phyloP scores from a whole-genome alignment of 2,329 filamentous ascomycete genomes.

The Arthrobotrys musiformis region DNA sequence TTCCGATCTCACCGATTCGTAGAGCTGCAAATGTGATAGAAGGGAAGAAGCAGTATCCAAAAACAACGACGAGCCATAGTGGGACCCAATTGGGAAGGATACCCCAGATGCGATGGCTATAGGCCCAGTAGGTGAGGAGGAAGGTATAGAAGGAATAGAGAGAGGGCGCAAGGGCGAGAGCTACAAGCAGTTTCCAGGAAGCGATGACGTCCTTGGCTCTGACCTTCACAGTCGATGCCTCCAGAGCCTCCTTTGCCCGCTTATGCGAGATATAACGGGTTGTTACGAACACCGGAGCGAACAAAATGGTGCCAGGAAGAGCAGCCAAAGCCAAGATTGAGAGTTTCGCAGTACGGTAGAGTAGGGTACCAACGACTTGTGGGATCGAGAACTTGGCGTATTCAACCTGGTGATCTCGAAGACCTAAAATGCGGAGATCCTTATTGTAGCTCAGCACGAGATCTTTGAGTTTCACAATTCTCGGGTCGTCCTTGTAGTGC shows the following conservation, averaged over 20 bases:
- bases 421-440: conserved; percentile 82
- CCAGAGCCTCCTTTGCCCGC: conserved; percentile 84
- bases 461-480: conserved; percentile 79
- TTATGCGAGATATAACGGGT: conserved; percentile 83
- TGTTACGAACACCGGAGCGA: conserved; percentile 86
- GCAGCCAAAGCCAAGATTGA: conserved; percentile 80
- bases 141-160: conserved; percentile 85
- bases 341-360: conserved; percentile 84
- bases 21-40: conserved; percentile 91
- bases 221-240: conserved; percentile 87
- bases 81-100: conserved; percentile 82
- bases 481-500: conserved; percentile 88
- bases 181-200: conserved; percentile 93
- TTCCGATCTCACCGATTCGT: conserved; percentile 95
- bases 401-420: conserved; percentile 93
- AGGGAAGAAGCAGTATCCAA: conserved; percentile 83
- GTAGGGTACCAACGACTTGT: conserved; percentile 78
- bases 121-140: conserved; percentile 79
- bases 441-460: conserved; percentile 87
- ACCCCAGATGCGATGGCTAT: conserved; percentile 84
- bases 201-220: conserved; percentile 89
- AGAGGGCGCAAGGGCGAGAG: conserved; percentile 81
- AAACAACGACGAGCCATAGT: conserved; percentile 78
- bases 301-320: conserved; percentile 85
- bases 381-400: conserved; percentile 85